phyloP scores from a whole-genome alignment of 768 basidiomycete genomes.

The Tylopilus sp. region DNA sequence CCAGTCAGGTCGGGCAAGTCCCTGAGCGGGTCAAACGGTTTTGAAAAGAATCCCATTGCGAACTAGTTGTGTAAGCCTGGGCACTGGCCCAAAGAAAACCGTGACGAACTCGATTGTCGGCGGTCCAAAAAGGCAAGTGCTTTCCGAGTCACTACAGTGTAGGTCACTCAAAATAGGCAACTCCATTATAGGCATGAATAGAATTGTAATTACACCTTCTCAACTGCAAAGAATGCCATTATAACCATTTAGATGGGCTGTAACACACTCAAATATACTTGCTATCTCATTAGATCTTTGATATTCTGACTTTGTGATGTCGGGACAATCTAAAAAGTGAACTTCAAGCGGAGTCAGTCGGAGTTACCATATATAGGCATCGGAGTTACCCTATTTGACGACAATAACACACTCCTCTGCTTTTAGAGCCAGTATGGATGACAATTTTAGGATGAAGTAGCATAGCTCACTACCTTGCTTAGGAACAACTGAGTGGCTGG shows the following conservation, averaged over 20 bases:
- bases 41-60: conserved; percentile 18
- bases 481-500: no score
- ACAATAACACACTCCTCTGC: no score
- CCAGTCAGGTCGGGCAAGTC: conserved; percentile 36
- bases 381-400: background rate
- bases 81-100: no score
- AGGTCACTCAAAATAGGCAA: background rate
- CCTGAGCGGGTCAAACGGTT: conserved; percentile 32
- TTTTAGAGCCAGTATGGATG: no score
- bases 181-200: background rate
- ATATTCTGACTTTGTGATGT: background rate
- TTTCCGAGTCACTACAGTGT: no score
- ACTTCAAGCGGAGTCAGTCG: background rate
- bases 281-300: background rate
- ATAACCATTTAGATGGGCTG: background rate
- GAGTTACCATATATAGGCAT: background rate
- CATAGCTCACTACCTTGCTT: no score
- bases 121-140: background rate
- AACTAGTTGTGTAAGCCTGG: background rate
- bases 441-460: no score
- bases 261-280: background rate
- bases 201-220: background rate
- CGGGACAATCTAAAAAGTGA: background rate
- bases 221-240: background rate
- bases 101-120: no score